phyloP scores from a whole-genome alignment of 345 rosid genomes.

The Passiflora organensis region DNA sequence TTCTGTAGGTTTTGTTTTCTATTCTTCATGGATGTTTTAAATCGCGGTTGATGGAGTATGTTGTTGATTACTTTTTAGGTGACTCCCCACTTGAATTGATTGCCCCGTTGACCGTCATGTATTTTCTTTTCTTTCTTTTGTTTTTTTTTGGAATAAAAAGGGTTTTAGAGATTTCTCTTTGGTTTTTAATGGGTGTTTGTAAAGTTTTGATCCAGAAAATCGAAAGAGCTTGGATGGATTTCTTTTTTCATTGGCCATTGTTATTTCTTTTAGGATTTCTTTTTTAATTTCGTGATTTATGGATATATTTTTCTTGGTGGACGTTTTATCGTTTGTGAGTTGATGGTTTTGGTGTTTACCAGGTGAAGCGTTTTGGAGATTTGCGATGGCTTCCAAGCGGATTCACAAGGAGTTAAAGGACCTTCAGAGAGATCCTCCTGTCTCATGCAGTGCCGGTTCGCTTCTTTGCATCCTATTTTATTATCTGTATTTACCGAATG shows the following conservation, averaged over 20 bases:
- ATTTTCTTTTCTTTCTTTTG: neutral
- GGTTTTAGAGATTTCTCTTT: no score
- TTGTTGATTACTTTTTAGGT: neutral
- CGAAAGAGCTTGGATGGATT: no score
- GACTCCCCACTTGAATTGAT: neutral
- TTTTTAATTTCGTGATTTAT: neutral
- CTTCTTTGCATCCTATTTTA: neutral
- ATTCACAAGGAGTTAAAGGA: slow-evolving; percentile 18
- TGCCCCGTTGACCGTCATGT: neutral
- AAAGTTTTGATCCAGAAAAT: no score
- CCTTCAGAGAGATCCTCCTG: slow-evolving; percentile 18
- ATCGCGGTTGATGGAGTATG: neutral
- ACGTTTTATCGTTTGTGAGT: neutral
- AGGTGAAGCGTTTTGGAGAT: neutral
- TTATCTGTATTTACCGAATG: no score
- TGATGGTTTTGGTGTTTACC: neutral
- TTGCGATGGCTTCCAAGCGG: slow-evolving; percentile 14
- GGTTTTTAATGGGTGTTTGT: no score
- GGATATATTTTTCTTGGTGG: no score
- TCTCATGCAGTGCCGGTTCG: slow-evolving; percentile 21
- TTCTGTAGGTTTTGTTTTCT: neutral
- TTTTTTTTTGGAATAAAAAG: no score
- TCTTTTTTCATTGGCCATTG: no score
- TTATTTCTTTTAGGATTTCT: neutral
- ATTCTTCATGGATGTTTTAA: neutral